These are phyloP conservation scores for Penicillium sp. DNA, from an alignment of 2,329 filamentous ascomycete species.

Conservation along the genomic window DNA sequence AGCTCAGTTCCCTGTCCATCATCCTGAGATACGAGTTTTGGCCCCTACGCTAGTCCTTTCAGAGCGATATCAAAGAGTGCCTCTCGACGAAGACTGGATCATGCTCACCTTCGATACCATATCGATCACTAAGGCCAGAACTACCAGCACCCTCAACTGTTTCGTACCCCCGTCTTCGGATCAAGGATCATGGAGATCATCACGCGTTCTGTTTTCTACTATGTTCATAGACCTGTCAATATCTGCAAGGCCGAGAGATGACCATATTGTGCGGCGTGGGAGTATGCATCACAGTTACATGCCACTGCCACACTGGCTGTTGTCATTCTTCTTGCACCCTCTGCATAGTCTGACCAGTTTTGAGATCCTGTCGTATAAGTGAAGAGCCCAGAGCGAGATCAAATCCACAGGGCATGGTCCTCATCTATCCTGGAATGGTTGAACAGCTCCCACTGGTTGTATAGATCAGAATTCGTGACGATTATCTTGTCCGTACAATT, in stretches of 20 bases:
- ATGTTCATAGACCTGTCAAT: not conserved
- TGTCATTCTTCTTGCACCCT: conserved; percentile 1
- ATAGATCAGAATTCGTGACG: conserved; percentile 1
- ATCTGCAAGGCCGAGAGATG: not conserved
- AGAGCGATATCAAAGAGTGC: too few species aligned
- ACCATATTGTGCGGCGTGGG: conserved; percentile 1
- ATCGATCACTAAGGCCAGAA: too few species aligned
- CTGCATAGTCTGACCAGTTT: not conserved
- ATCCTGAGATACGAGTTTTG: too few species aligned
- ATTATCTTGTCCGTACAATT: not conserved
- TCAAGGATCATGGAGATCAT: too few species aligned
- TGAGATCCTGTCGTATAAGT: conserved; percentile 3
- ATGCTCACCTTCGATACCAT: too few species aligned
- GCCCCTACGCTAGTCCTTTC: too few species aligned
- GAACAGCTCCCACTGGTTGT: conserved; percentile 2
- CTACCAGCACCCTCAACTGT: too few species aligned
- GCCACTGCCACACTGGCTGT: conserved; percentile 1
- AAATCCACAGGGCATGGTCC: not conserved
- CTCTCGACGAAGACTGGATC: too few species aligned
- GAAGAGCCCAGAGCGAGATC: conserved; percentile 1
- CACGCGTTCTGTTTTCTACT: too few species aligned
- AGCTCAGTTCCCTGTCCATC: too few species aligned
- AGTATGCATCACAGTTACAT: conserved; percentile 5
- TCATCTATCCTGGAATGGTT: not conserved
- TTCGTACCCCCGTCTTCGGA: too few species aligned